Evolutionary conservation across 805 yeast species (phyloP), one percentile per base, ranked within the genome.

Genomic region (Yamadazyma paraphyllophila): DNA sequence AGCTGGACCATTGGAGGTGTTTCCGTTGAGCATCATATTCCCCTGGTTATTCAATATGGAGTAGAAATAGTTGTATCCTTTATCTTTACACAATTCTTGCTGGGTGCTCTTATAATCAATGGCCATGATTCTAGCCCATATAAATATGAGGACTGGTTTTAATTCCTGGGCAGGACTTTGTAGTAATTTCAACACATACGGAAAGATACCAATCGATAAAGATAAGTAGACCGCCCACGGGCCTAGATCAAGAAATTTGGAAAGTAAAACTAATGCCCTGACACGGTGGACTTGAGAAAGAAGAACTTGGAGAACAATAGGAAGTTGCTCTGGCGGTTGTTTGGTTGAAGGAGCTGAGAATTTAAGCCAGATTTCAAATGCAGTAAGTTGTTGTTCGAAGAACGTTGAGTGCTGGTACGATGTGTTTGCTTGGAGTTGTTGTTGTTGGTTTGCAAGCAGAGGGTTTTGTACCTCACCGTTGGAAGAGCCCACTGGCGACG

Each of bases 111-210:
- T 78, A 61, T 86, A 85, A 64, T 92, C 98, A 17, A 94, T 95
- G 2, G 97, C 91, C 94, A 94, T 89, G 16, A 94, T 89, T 53
- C 98, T 76, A 0, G 98, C 96, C 99, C 99, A 94, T 44, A 94
- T 94, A 58, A 92, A 94, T 1, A 94, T 94, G 46, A 94, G 67
- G 2, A 92, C 96, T 0, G 98, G 98, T 57, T 90, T 90, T 48
- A 94, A 72, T 58, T 94, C 98, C 24, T 88, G 95, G 0, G 98
- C 97, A 0, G 98, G 98, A 48, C 95, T 84, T 61, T 92, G 98
- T 29, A 94, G 68, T 16, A 94, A 74, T 56, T 91, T 89, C 44
- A 92, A 71, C 27, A 94, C 96, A 60, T 94, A 94, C 0, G 98
- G 98, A 65, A 92, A 94, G 26, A 94, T 92, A 16, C 98, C 98